A percentile compares a stretch with the other conserved stretches of the same genome.
These are phyloP conservation scores for Leptographium flavum DNA, from an alignment of 2,329 filamentous ascomycete genomes.

Conservation along the genomic window DNA sequence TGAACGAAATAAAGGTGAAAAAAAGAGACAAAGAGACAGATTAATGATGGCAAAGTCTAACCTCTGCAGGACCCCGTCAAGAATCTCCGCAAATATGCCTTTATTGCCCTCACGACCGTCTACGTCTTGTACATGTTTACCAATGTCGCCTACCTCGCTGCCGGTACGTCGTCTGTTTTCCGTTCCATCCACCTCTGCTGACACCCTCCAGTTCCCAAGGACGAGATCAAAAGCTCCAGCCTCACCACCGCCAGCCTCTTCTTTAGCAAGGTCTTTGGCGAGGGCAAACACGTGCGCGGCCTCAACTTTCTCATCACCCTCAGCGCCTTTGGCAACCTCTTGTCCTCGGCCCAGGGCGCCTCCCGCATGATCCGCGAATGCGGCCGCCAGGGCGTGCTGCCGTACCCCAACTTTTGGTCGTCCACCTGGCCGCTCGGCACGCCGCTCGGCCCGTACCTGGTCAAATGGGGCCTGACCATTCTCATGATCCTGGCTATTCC, in stretches of 20 bases:
- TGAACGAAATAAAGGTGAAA: slow-evolving; percentile 35
- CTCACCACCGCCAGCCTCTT: slow-evolving; percentile 41
- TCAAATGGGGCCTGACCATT: slow-evolving; percentile 41
- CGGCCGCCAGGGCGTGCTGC: slow-evolving; percentile 46
- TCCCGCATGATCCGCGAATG: slow-evolving; percentile 46
- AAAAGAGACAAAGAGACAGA: neutral
- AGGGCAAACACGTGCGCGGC: slow-evolving; percentile 29
- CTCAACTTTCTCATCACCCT: slow-evolving; percentile 43
- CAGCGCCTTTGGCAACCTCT: slow-evolving; percentile 42
- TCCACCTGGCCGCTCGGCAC: slow-evolving; percentile 49
- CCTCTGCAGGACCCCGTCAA: slow-evolving; percentile 36
- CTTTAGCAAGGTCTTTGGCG: slow-evolving; percentile 43
- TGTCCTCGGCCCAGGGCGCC: slow-evolving; percentile 38
- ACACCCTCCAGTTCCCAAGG: neutral
- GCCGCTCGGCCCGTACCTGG: slow-evolving; percentile 40
- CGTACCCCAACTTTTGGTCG: slow-evolving; percentile 43
- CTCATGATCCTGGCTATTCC: slow-evolving; percentile 47
- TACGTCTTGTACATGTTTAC: slow-evolving; percentile 40
- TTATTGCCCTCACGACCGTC: slow-evolving; percentile 34
- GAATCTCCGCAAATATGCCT: slow-evolving; percentile 34
- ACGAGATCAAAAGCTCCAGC: slow-evolving; percentile 33
- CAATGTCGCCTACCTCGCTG: slow-evolving; percentile 47
- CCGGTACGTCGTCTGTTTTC: slow-evolving; percentile 10
- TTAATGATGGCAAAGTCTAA: neutral
- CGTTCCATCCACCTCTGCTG: neutral